Conservation (phyloP, 2,329 filamentous ascomycete genomes). For the Paracorniculantispora psalliotae region DNA sequence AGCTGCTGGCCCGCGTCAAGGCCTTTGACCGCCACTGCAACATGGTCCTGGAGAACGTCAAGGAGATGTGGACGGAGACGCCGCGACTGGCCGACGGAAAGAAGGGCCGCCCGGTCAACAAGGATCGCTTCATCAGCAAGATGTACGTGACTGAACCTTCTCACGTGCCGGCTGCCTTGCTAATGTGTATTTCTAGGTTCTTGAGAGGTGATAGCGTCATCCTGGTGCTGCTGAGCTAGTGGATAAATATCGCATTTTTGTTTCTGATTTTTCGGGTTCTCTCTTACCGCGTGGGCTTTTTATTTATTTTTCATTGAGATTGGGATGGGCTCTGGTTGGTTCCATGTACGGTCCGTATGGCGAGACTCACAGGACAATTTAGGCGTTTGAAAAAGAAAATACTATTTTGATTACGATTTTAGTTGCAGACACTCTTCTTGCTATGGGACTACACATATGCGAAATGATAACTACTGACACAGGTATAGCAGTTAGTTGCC, state of each 20-base stretch:
- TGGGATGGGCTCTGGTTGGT: conserved; percentile 18
- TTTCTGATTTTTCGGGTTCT: conserved; percentile 20
- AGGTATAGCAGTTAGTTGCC: conserved; percentile 25
- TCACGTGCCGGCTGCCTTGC: background rate
- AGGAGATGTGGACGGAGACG: conserved; percentile 98
- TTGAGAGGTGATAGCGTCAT: conserved; percentile 84
- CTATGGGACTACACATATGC: background rate
- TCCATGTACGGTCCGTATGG: conserved; percentile 26
- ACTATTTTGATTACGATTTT: conserved; percentile 1
- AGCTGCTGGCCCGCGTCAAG: conserved; percentile 94
- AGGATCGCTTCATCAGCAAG: conserved; percentile 97
- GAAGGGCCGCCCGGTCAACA: conserved; percentile 88
- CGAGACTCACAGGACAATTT: conserved; percentile 30
- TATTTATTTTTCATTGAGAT: conserved; percentile 3
- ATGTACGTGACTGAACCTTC: conserved; percentile 56
- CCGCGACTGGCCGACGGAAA: conserved; percentile 77
- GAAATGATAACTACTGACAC: too few species aligned
- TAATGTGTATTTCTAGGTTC: conserved; percentile 52
- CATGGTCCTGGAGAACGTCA: conserved; percentile 93
- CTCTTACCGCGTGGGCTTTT: conserved; percentile 8
- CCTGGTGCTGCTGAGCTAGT: conserved; percentile 71
- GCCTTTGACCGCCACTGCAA: conserved; percentile 99
- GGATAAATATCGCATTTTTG: conserved; percentile 8
- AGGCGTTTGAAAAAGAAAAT: conserved; percentile 33
- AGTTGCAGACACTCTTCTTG: too few species aligned